Conservation (phyloP, 176 grass and related monocot genomes). For the Hordeum marinum region DNA sequence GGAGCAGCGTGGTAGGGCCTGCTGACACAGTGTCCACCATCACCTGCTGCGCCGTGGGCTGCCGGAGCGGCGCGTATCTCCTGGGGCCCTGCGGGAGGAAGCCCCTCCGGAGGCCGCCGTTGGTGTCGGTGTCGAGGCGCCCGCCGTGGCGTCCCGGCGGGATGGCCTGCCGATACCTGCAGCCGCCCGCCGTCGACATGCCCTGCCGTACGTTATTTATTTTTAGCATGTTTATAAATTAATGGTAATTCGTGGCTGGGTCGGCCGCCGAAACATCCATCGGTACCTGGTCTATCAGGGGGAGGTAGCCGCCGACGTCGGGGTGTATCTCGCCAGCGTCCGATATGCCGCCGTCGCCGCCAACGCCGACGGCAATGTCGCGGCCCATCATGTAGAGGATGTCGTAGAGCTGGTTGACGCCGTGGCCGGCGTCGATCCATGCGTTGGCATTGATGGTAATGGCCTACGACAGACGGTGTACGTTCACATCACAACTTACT, state of each 20-base stretch:
- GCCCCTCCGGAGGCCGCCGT: slow-evolving; percentile 41
- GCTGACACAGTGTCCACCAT: slow-evolving; percentile 52
- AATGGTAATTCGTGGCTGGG: too few species aligned
- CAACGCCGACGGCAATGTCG: slow-evolving; percentile 74
- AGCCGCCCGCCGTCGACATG: slow-evolving; percentile 61
- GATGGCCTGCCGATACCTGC: slow-evolving; percentile 69
- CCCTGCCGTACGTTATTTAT: slow-evolving; percentile 18
- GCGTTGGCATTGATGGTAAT: slow-evolving; percentile 72
- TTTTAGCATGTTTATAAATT: not conserved
- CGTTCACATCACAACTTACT: slow-evolving; percentile 1
- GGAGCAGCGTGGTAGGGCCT: slow-evolving; percentile 50
- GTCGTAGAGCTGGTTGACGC: slow-evolving; percentile 78
- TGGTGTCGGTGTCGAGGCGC: slow-evolving; percentile 52
- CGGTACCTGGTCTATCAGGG: slow-evolving; percentile 71
- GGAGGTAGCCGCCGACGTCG: slow-evolving; percentile 73
- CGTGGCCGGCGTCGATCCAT: slow-evolving; percentile 86
- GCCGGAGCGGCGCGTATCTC: slow-evolving; percentile 50
- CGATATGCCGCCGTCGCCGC: slow-evolving; percentile 68
- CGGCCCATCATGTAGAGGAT: slow-evolving; percentile 84
- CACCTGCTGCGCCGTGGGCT: slow-evolving; percentile 65
- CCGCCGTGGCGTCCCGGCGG: slow-evolving; percentile 32
- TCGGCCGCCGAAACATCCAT: too few species aligned
- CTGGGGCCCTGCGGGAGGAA: slow-evolving; percentile 64
- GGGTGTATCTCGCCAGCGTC: slow-evolving; percentile 30
- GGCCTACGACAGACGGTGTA: slow-evolving; percentile 28